Conservation (phyloP, 495 filamentous ascomycete genomes). For the Achaetomiella virescens region DNA sequence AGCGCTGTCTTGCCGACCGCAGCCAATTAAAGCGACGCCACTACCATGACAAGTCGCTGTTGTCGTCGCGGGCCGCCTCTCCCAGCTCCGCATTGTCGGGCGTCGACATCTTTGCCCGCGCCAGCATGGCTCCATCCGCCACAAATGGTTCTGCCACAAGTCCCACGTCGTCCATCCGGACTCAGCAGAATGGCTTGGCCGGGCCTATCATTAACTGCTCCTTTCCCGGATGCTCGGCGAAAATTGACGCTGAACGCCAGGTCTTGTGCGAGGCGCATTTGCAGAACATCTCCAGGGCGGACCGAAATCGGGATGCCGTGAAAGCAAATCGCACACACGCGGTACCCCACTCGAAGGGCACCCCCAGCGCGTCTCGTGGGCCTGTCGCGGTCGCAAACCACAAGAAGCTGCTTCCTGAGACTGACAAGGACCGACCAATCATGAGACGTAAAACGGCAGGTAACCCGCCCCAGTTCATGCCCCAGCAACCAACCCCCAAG, state of each 20-base stretch:
- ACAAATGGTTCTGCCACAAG: neutral
- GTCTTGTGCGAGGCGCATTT: slow-evolving; percentile 5
- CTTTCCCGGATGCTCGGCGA: slow-evolving; percentile 5
- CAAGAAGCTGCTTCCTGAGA: slow-evolving; percentile 9
- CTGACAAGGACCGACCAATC: slow-evolving; percentile 11
- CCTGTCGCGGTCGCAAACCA: neutral
- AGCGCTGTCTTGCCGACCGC: slow-evolving; percentile 13
- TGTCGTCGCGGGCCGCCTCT: slow-evolving; percentile 12
- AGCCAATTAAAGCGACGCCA: slow-evolving; percentile 1
- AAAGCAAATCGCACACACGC: slow-evolving; percentile 1
- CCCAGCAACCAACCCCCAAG: slow-evolving; percentile 9
- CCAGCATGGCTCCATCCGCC: slow-evolving; percentile 5
- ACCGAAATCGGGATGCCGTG: neutral
- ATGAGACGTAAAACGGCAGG: slow-evolving; percentile 15
- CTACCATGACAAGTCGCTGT: slow-evolving; percentile 15
- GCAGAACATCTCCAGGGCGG: slow-evolving; percentile 1
- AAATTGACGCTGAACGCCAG: slow-evolving; percentile 1
- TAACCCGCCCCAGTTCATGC: neutral
- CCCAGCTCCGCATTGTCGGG: neutral
- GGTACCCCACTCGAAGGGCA: neutral
- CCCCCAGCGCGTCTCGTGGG: neutral
- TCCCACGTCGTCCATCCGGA: neutral
- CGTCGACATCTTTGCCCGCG: neutral
- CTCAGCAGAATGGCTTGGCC: neutral
- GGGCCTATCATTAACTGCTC: slow-evolving; percentile 2